A percentile compares a stretch with the other conserved stretches of the same genome.
These are phyloP conservation scores for Nakazawaea populi DNA, from an alignment of 805 yeast species.

Conservation along the genomic window DNA sequence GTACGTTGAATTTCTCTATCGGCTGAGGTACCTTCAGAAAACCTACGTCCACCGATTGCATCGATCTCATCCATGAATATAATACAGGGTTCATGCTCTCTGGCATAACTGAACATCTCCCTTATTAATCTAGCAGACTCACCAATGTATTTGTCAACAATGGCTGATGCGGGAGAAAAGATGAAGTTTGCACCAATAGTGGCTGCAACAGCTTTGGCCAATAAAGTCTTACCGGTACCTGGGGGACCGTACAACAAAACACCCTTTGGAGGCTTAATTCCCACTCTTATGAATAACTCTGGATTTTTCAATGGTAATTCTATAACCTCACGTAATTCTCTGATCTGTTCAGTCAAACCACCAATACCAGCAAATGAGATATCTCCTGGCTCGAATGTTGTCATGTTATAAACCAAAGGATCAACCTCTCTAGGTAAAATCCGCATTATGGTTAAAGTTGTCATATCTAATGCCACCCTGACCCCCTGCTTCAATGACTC, in stretches of 20 bases:
- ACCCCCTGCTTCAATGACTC: slow-evolving; percentile 85
- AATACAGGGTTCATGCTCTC: slow-evolving; percentile 96
- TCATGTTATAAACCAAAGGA: slow-evolving; percentile 97
- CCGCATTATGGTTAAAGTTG: slow-evolving; percentile 96
- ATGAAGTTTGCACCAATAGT: slow-evolving; percentile 97
- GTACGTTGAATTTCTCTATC: slow-evolving; percentile 99
- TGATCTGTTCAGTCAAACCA: slow-evolving; percentile 91
- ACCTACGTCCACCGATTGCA: slow-evolving; percentile 98
- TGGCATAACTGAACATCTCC: slow-evolving; percentile 97
- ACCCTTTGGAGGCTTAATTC: slow-evolving; percentile 98
- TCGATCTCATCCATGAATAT: slow-evolving; percentile 98
- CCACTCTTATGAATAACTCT: slow-evolving; percentile 90
- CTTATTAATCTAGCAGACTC: slow-evolving; percentile 94
- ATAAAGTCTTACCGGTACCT: slow-evolving; percentile 93
- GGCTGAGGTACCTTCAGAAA: slow-evolving; percentile 96
- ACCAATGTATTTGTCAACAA: slow-evolving; percentile 96
- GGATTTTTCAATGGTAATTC: slow-evolving; percentile 97
- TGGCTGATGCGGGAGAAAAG: slow-evolving; percentile 97
- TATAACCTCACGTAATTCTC: slow-evolving; percentile 95
- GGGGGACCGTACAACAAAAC: slow-evolving; percentile 97
- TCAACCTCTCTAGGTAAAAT: slow-evolving; percentile 96
- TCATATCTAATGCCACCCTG: slow-evolving; percentile 95
- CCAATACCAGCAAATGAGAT: slow-evolving; percentile 93
- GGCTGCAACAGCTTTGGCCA: slow-evolving; percentile 98
- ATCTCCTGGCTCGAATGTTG: slow-evolving; percentile 96